Evolutionary conservation across 73 alveolate species (phyloP), one percentile per base, ranked within the genome.

Genomic region (Strombidium stylifer): DNA sequence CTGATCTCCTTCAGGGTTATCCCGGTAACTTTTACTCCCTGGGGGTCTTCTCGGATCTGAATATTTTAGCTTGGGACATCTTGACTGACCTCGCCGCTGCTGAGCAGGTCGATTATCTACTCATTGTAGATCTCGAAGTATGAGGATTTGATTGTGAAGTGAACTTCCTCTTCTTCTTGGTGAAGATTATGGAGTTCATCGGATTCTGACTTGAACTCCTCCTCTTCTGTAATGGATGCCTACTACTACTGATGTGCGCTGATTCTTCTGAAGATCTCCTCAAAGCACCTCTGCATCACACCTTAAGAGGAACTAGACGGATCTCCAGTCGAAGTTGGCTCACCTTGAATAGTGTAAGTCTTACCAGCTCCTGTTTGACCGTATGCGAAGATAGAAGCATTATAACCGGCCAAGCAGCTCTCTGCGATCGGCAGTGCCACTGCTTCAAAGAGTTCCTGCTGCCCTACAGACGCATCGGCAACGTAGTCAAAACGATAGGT

Each of bases 321-420:
- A 28, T 51, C 65, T 15, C 45, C 45, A 11, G 45, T 42, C 16
- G 3, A 1, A 8, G 30, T 6, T 3, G 15, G 28, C 26, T 76
- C 84, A 7, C 99, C 99, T 46, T 91, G 81, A 65, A 95, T 93
- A 2, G 99, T 95, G 86, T 70, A 95, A 14, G 99, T 95, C 57
- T 95, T 95, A 0, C 99, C 99, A 27, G 98, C 91, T 12, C 99
- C 99, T 10, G 99, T 95, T 75, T 95, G 89, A 15, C 99, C 99
- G 53, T 96, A 96, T 2, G 99, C 95, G 84, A 96, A 96, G 16
- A 96, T 81, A 24, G 96, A 71, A 35, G 97, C 98, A 82, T 96
- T 96, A 66, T 91, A 91, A 3, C 99, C 99, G 50, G 84, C 87
- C 52, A 91, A 51, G 53, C 93, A 69, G 45, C 93, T 73, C 20